Evolutionary conservation across 2,329 filamentous ascomycete genomes (phyloP).

Genomic region (Periconia macrospinosa): DNA sequence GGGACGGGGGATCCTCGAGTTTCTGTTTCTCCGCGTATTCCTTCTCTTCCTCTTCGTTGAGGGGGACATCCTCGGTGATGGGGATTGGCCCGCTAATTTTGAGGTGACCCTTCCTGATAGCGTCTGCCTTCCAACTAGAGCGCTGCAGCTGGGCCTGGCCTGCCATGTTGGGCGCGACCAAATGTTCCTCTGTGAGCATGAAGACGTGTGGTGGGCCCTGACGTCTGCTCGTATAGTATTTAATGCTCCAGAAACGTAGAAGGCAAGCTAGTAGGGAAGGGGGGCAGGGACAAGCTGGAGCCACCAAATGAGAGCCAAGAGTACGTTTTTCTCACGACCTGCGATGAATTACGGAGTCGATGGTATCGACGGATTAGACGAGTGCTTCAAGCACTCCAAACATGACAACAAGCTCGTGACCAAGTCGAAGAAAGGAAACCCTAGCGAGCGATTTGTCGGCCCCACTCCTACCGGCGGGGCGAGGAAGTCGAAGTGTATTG

Average conservation of each 20-base stretch:
- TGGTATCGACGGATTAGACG: constrained; percentile 1
- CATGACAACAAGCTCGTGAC: background rate
- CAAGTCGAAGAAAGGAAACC: background rate
- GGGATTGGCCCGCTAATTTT: constrained; percentile 44
- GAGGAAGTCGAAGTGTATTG: background rate
- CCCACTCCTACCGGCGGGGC: background rate
- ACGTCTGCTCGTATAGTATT: background rate
- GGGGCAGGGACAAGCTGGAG: too few species aligned
- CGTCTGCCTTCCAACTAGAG: constrained; percentile 44
- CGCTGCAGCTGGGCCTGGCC: constrained; percentile 30
- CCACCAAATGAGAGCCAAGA: background rate
- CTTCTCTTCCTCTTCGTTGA: constrained; percentile 39
- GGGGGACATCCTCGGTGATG: constrained; percentile 39
- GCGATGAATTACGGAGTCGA: background rate
- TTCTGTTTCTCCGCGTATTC: constrained; percentile 28
- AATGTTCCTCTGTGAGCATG: constrained; percentile 39
- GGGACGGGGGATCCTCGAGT: constrained; percentile 5
- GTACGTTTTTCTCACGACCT: background rate
- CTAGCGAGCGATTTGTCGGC: constrained; percentile 8
- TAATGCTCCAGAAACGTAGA: background rate
- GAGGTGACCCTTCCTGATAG: constrained; percentile 41
- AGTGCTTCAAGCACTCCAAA: background rate
- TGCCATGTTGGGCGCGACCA: constrained; percentile 34
- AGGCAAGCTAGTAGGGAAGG: background rate
- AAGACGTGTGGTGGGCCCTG: constrained; percentile 10